Conservation (phyloP, 1,139 yeast genomes). For the Lodderomyces margitis region DNA sequence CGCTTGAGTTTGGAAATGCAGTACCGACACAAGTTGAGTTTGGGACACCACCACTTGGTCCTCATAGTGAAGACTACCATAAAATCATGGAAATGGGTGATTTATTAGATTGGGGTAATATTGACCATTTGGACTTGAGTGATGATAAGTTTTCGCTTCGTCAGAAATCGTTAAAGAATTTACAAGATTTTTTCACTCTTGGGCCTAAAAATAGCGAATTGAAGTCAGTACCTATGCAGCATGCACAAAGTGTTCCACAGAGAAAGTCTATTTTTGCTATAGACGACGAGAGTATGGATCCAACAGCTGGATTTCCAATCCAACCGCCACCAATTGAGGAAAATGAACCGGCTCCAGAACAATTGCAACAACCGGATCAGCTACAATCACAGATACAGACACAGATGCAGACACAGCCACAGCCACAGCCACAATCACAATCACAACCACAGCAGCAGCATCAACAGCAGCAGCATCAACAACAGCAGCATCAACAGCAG, state of each 20-base stretch:
- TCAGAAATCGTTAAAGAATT: conserved; percentile 16
- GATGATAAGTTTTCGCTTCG: conserved; percentile 12
- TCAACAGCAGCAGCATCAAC: background rate
- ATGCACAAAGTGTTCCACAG: conserved; percentile 11
- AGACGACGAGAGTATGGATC: background rate
- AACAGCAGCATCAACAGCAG: no score
- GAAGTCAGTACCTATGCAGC: conserved; percentile 10
- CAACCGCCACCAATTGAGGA: conserved; percentile 1
- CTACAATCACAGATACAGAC: conserved; percentile 6
- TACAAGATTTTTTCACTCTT: conserved; percentile 17
- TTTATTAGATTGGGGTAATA: conserved; percentile 37
- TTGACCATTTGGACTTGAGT: conserved; percentile 30
- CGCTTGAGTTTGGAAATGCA: conserved; percentile 11
- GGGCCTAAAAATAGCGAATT: conserved; percentile 7
- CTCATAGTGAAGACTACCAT: conserved; percentile 22
- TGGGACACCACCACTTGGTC: conserved; percentile 71
- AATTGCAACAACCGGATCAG: conserved; percentile 5
- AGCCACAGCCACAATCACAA: conserved; percentile 5
- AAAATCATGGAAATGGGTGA: conserved; percentile 22
- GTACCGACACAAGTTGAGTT: conserved; percentile 70
- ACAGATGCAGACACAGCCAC: conserved; percentile 9
- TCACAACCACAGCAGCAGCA: background rate
- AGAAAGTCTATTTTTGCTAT: conserved; percentile 37
- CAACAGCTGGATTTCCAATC: background rate
- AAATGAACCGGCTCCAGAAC: background rate